phyloP scores from a whole-genome alignment of 1,284 basidiomycete genomes.

The Taiwanofungus camphoratus region DNA sequence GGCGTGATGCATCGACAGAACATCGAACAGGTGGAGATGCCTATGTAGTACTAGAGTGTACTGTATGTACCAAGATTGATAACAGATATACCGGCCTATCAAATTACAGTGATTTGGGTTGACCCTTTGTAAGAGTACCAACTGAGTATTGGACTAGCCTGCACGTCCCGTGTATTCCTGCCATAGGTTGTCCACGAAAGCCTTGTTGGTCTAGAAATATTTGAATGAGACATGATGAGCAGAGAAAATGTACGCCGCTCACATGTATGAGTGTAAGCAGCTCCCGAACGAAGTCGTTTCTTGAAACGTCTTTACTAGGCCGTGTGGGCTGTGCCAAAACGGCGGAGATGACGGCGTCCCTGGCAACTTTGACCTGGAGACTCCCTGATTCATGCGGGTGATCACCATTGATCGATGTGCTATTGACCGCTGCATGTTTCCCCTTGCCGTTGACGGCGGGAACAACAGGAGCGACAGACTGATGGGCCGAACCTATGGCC shows the following conservation, averaged over 20 bases:
- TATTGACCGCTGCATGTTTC: slow-evolving; percentile 8
- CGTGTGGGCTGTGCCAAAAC: slow-evolving; percentile 17
- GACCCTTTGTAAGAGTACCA: neutral
- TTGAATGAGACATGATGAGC: neutral
- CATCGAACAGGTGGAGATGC: neutral
- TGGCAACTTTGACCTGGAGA: slow-evolving; percentile 16
- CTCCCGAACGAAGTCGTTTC: slow-evolving; percentile 63
- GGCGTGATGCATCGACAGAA: neutral
- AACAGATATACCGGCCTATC: neutral
- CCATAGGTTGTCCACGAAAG: slow-evolving; percentile 23
- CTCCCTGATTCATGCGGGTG: slow-evolving; percentile 6
- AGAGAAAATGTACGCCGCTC: slow-evolving; percentile 23
- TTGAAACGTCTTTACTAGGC: slow-evolving; percentile 29
- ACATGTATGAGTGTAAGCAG: slow-evolving; percentile 68
- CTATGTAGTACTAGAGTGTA: neutral
- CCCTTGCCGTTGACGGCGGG: slow-evolving; percentile 4
- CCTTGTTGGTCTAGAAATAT: slow-evolving; percentile 16
- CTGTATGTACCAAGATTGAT: neutral
- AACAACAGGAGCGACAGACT: slow-evolving; percentile 9
- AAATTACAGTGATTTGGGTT: neutral
- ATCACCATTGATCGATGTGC: neutral
- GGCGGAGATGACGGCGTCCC: slow-evolving; percentile 27
- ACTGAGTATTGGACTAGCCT: neutral
- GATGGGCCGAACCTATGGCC: slow-evolving; percentile 9
- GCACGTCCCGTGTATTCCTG: slow-evolving; percentile 15